These are phyloP conservation scores for Leishmania aethiopica DNA, from an alignment of 208 protist species.

Conservation along the genomic window DNA sequence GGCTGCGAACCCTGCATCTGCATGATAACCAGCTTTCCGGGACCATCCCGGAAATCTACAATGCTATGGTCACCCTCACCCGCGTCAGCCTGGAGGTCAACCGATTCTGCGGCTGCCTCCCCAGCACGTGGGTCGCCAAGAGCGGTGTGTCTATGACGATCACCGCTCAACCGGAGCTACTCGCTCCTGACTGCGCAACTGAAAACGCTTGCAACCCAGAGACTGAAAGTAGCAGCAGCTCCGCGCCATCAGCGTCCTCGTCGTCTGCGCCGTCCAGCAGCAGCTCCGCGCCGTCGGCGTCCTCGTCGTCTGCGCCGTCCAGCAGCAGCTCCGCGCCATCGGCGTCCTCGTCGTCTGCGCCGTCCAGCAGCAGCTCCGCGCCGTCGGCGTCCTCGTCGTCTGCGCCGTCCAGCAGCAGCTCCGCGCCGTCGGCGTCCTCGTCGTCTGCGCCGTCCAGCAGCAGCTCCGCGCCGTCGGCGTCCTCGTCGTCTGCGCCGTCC, in stretches of 20 bases:
- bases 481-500: neutral
- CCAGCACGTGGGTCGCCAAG: neutral
- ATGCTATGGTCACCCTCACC: neutral
- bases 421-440: neutral
- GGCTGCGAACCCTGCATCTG: neutral
- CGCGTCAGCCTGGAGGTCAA: neutral
- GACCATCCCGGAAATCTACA: neutral
- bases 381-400: neutral
- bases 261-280: conserved; percentile 5
- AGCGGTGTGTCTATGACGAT: neutral
- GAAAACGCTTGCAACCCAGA: neutral
- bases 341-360: neutral
- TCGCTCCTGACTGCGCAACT: neutral
- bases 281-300: neutral
- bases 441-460: neutral
- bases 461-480: neutral
- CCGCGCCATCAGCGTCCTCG: neutral
- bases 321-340: neutral
- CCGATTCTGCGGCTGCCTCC: neutral
- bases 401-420: neutral
- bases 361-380: neutral
- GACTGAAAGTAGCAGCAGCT: neutral
- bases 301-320: neutral
- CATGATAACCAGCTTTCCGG: neutral
- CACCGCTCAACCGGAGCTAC: neutral